Conservation (phyloP, 805 yeast genomes). For the Wickerhamomyces ciferrii region DNA sequence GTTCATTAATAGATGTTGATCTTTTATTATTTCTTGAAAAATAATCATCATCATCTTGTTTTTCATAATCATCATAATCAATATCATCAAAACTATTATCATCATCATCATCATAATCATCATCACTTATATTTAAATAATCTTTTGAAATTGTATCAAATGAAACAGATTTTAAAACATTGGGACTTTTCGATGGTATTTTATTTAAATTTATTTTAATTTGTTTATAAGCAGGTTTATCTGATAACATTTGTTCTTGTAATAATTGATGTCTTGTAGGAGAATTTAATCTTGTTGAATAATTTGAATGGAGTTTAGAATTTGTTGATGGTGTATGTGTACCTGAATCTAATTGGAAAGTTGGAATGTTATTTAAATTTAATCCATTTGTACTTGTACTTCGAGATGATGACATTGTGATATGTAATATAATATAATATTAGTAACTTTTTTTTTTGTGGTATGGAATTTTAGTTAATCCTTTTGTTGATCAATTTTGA, state of each 20-base stretch:
- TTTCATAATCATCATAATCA: background rate
- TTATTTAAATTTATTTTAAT: background rate
- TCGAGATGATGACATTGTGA: no score
- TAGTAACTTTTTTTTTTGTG: no score
- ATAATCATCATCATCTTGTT: background rate
- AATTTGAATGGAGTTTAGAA: slow-evolving; percentile 2
- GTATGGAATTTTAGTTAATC: background rate
- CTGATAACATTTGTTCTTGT: background rate
- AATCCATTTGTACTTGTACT: background rate
- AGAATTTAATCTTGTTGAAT: slow-evolving; percentile 1
- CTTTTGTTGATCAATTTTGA: background rate
- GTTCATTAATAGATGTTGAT: background rate
- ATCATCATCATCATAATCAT: background rate
- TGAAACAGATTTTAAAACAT: slow-evolving; percentile 2
- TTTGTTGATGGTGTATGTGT: background rate
- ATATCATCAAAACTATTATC: background rate
- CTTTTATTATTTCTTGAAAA: background rate
- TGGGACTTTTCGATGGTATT: background rate
- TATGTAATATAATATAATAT: no score
- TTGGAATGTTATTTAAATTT: background rate
- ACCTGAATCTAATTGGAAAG: background rate
- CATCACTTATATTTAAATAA: background rate
- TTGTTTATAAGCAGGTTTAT: slow-evolving; percentile 1
- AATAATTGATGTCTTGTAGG: background rate
- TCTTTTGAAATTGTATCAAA: slow-evolving; percentile 5